Evolutionary conservation across 2,329 filamentous ascomycete genomes (phyloP).

Genomic region (Cladorrhinum sp.): DNA sequence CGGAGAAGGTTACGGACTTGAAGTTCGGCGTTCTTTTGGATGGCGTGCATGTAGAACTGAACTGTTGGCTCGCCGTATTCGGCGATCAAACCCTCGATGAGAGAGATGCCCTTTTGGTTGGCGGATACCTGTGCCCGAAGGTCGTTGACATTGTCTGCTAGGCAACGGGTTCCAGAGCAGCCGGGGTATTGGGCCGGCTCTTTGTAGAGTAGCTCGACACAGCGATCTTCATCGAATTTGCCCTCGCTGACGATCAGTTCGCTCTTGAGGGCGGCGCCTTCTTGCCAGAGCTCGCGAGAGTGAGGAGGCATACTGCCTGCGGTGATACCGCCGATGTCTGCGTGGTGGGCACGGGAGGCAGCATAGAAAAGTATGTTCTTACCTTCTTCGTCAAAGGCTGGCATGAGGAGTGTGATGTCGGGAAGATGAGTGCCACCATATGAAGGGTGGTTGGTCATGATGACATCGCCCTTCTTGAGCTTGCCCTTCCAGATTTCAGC

Average conservation of each 20-base stretch:
- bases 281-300: constrained; percentile 62
- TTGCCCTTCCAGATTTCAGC: constrained; percentile 77
- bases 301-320: constrained; percentile 81
- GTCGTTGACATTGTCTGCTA: constrained; percentile 82
- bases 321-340: constrained; percentile 79
- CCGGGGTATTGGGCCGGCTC: constrained; percentile 73
- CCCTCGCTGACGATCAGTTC: constrained; percentile 74
- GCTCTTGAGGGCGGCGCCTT: constrained; percentile 62
- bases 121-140: constrained; percentile 84
- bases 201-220: constrained; percentile 67
- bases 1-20: constrained; percentile 73
- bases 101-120: constrained; percentile 79
- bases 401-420: constrained; percentile 78
- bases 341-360: constrained; percentile 76
- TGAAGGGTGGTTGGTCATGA: constrained; percentile 81
- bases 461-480: constrained; percentile 73
- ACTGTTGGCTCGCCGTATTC: constrained; percentile 78
- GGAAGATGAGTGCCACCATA: constrained; percentile 81
- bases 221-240: constrained; percentile 73
- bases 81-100: constrained; percentile 70
- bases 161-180: constrained; percentile 73
- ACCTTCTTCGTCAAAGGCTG: constrained; percentile 64
- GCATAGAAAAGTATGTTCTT: constrained; percentile 79
- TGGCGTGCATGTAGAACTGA: constrained; percentile 78
- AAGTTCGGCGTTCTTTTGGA: constrained; percentile 75